These are phyloP conservation scores for Boechera divaricarpa DNA, from an alignment of 345 rosid genomes.

Conservation along the genomic window DNA sequence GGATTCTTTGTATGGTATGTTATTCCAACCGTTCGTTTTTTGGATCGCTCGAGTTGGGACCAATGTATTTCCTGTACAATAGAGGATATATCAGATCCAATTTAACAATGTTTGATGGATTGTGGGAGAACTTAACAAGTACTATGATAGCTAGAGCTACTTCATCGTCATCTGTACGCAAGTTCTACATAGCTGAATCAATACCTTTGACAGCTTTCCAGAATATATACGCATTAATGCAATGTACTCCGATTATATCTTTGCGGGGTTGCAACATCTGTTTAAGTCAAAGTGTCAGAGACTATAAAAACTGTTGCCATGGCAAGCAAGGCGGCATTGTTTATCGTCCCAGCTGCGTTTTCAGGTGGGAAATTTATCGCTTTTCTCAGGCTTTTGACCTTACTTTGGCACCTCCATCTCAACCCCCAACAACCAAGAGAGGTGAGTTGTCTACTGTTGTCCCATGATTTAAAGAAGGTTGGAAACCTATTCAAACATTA, in stretches of 20 bases:
- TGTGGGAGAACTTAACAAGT: neutral
- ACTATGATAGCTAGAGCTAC: neutral
- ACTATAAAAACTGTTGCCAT: neutral
- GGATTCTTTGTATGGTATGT: constrained; percentile 35
- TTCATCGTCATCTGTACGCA: neutral
- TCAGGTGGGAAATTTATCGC: constrained; percentile 26
- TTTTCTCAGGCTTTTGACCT: constrained; percentile 3
- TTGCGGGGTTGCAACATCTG: neutral
- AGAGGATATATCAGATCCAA: neutral
- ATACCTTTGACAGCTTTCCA: neutral
- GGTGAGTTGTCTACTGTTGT: too few species aligned
- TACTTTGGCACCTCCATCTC: neutral
- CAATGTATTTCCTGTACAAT: neutral
- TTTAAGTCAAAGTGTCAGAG: neutral
- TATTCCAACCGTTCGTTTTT: constrained; percentile 39
- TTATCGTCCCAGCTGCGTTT: neutral
- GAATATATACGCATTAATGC: constrained; percentile 11
- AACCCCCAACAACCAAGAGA: neutral
- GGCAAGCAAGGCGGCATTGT: constrained; percentile 11
- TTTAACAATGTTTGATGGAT: neutral
- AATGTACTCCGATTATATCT: constrained; percentile 13
- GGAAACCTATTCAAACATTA: too few species aligned
- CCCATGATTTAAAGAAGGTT: too few species aligned
- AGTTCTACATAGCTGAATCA: neutral
- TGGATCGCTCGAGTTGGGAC: neutral